phyloP scores from a whole-genome alignment of 2,329 filamentous ascomycete genomes.

The Beauveria australis region DNA sequence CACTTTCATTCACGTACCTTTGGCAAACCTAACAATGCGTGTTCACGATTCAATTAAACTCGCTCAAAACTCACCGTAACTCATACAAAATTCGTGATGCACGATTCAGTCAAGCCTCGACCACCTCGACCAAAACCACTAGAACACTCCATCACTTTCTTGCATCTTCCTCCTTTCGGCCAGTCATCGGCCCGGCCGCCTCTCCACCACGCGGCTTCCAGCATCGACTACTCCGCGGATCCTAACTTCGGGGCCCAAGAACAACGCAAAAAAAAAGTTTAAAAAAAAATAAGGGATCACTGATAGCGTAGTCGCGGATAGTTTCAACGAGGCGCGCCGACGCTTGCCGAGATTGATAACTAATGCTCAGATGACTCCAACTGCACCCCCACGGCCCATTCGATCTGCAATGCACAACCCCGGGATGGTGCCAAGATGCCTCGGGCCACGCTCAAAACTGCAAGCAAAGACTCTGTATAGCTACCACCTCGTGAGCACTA shows the following conservation, averaged over 20 bases:
- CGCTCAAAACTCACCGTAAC: too few relatives aligned
- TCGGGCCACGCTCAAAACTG: background rate
- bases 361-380: constrained; percentile 6
- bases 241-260: background rate
- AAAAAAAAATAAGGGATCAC: background rate
- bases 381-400: background rate
- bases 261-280: background rate
- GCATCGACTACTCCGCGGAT: background rate
- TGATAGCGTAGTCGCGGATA: constrained; percentile 5
- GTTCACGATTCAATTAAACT: too few relatives aligned
- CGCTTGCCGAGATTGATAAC: constrained; percentile 3
- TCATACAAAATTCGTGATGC: too few relatives aligned
- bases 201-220: background rate
- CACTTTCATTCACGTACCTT: too few relatives aligned
- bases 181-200: background rate
- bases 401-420: background rate
- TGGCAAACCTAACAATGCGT: too few relatives aligned
- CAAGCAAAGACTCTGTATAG: too few relatives aligned
- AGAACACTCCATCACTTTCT: background rate
- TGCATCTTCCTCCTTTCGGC: background rate
- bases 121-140: background rate
- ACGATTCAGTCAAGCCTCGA: background rate
- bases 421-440: background rate
- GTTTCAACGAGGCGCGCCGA: background rate
- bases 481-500: too few relatives aligned